Percentiles rank a stretch among this genome's conserved stretches.
These are phyloP conservation scores for Cercospora citrullina DNA, from an alignment of 2,329 filamentous ascomycete species.

Conservation along the genomic window DNA sequence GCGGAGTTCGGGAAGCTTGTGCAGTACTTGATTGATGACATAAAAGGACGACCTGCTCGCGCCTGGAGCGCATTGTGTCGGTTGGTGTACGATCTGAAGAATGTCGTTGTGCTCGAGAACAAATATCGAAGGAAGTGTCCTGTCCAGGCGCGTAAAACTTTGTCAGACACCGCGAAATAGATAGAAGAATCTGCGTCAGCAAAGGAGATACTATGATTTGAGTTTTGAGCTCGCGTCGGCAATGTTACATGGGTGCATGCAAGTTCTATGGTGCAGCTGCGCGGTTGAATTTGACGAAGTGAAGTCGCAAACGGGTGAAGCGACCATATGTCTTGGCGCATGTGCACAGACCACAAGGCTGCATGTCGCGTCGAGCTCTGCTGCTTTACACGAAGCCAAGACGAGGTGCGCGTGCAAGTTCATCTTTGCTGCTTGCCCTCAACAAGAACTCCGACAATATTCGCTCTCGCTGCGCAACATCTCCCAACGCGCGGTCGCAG, in stretches of 20 bases:
- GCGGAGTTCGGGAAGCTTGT: not conserved
- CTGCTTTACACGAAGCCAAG: constrained; percentile 1
- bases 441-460: not conserved
- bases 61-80: not conserved
- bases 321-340: not conserved
- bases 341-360: not conserved
- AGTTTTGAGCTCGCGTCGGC: not conserved
- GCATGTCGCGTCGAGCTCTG: constrained; percentile 4
- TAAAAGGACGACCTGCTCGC: not conserved
- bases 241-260: not conserved
- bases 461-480: not conserved
- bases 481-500: not conserved
- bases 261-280: not conserved
- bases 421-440: not conserved
- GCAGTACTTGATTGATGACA: not conserved
- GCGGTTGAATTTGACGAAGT: not conserved
- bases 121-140: not conserved
- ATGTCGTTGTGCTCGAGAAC: not conserved
- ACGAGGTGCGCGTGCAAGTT: not conserved
- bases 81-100: not conserved
- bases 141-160: not conserved
- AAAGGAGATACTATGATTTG: not conserved
- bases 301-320: not conserved
- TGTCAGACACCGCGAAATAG: not conserved
- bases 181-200: not conserved